phyloP scores from a whole-genome alignment of 495 filamentous ascomycete genomes.

The Hyaloscypha hepaticicola region DNA sequence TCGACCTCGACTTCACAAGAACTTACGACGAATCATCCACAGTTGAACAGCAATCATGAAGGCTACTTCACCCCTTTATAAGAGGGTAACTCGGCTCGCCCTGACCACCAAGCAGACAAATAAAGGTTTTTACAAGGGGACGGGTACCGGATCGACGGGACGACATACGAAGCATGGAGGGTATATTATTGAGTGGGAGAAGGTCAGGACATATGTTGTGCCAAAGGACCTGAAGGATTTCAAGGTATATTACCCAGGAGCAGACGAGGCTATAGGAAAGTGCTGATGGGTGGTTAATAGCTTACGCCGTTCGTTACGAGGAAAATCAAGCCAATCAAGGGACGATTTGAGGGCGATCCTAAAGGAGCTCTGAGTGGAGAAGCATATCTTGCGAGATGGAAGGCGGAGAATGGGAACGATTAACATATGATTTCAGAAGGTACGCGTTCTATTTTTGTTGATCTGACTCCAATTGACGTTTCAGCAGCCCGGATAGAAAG shows the following conservation, averaged over 20 bases:
- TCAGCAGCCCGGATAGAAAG: neutral
- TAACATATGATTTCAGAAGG: slow-evolving; percentile 35
- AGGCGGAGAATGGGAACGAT: slow-evolving; percentile 63
- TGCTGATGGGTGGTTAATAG: slow-evolving; percentile 43
- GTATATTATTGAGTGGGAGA: slow-evolving; percentile 77
- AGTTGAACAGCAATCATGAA: slow-evolving; percentile 45
- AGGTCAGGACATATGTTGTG: slow-evolving; percentile 87
- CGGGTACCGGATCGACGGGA: slow-evolving; percentile 81
- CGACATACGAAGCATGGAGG: slow-evolving; percentile 80
- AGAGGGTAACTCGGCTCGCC: slow-evolving; percentile 62
- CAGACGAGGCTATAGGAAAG: neutral
- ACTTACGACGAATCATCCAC: neutral
- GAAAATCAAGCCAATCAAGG: slow-evolving; percentile 50
- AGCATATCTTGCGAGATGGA: slow-evolving; percentile 65
- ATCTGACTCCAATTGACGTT: neutral
- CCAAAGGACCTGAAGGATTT: slow-evolving; percentile 65
- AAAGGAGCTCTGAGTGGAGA: slow-evolving; percentile 55
- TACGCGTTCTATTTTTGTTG: neutral
- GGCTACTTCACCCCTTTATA: slow-evolving; percentile 68
- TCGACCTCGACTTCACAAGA: neutral
- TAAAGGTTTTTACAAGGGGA: slow-evolving; percentile 97
- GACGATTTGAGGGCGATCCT: slow-evolving; percentile 46
- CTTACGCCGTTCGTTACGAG: slow-evolving; percentile 84
- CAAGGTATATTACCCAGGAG: slow-evolving; percentile 55
- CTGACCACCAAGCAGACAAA: slow-evolving; percentile 90